These are phyloP conservation scores for Fusarium devonianum DNA, from an alignment of 2,329 filamentous ascomycete species.

Conservation along the genomic window DNA sequence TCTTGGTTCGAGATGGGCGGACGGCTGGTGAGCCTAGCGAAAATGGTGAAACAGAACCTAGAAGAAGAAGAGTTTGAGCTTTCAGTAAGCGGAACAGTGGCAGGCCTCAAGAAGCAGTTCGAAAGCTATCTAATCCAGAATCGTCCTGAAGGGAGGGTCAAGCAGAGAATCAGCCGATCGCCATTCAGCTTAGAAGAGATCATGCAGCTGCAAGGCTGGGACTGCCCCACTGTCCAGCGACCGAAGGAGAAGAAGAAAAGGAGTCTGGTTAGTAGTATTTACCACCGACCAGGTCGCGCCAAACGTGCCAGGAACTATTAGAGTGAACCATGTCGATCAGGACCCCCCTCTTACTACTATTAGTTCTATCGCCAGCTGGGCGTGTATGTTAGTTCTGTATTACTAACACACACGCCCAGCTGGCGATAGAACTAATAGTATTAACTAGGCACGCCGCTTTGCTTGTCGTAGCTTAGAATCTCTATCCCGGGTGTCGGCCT, in stretches of 20 bases:
- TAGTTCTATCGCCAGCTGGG: too few relatives aligned
- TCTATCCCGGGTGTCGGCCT: background rate
- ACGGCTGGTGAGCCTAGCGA: background rate
- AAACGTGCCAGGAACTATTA: too few relatives aligned
- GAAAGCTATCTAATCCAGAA: background rate
- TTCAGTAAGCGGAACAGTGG: background rate
- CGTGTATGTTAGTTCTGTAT: too few relatives aligned
- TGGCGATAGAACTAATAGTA: too few relatives aligned
- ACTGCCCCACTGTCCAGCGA: background rate
- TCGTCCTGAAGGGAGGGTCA: background rate
- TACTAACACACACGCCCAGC: too few relatives aligned
- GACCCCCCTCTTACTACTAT: too few relatives aligned
- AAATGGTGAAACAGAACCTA: background rate
- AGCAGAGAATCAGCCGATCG: background rate
- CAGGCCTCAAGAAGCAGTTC: background rate
- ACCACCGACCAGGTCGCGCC: too few relatives aligned
- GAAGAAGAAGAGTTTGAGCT: background rate
- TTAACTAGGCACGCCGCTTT: background rate
- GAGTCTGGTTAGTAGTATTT: background rate
- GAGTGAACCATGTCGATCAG: too few relatives aligned
- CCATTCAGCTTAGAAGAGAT: background rate
- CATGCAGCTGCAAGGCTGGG: background rate
- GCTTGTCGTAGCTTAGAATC: background rate
- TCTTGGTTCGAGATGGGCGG: background rate
- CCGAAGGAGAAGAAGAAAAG: background rate